A percentile compares a stretch with the other conserved stretches of the same genome.
phyloP scores from a whole-genome alignment of 2,329 filamentous ascomycete species.

The Diaporthe velutina region DNA sequence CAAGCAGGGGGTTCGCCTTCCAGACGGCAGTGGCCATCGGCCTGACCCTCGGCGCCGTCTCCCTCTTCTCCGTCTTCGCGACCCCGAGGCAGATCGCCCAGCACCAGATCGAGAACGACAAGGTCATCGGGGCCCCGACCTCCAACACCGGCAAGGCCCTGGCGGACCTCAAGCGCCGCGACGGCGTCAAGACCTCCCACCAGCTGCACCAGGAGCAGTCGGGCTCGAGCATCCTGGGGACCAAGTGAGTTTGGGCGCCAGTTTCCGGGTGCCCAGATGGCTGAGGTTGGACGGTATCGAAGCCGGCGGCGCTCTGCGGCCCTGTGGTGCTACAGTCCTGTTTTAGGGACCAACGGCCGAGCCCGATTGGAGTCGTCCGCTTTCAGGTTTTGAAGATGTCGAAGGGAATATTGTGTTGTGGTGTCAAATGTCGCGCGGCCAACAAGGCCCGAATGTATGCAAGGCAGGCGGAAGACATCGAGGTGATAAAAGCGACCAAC shows the following conservation, averaged over 20 bases:
- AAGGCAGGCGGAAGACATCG: background rate
- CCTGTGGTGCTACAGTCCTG: background rate
- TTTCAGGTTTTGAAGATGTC: no score
- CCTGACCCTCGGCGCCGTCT: constrained; percentile 7
- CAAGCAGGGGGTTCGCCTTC: constrained; percentile 26
- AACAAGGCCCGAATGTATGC: background rate
- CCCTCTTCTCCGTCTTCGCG: constrained; percentile 25
- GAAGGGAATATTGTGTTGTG: background rate
- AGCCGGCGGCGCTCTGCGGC: no score
- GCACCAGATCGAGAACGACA: constrained; percentile 36
- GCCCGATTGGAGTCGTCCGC: background rate
- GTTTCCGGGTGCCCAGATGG: background rate
- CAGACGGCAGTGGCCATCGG: constrained; percentile 24
- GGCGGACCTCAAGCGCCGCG: constrained; percentile 27
- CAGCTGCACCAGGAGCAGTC: constrained; percentile 35
- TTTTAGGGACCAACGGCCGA: background rate
- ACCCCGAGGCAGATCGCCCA: constrained; percentile 31
- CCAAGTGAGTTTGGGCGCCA: constrained; percentile 2
- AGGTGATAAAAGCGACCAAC: background rate
- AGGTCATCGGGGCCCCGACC: constrained; percentile 22
- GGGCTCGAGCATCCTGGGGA: constrained; percentile 27
- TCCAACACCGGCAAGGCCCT: constrained; percentile 32
- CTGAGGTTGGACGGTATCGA: no score
- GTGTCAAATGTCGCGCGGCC: background rate
- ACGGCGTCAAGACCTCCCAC: constrained; percentile 33